Conservation (phyloP, 163 green algal genomes). For the Trebouxia gelatinosa region DNA sequence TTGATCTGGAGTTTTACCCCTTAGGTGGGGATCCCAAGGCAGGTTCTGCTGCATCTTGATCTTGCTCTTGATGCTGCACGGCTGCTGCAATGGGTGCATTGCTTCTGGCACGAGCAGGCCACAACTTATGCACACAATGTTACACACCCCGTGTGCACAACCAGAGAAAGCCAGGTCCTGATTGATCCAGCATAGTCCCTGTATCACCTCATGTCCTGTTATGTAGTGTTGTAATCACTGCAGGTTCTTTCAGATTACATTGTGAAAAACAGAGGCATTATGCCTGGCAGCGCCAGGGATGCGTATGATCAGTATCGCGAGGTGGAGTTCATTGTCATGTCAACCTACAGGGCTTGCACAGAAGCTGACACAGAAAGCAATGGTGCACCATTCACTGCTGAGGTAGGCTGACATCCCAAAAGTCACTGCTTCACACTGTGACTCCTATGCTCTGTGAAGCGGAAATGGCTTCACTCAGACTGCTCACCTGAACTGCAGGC, state of each 20-base stretch:
- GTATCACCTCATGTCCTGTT: background rate
- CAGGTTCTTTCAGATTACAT: constrained; percentile 58
- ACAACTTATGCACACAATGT: too few relatives aligned
- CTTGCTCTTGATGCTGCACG: too few relatives aligned
- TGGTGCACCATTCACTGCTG: constrained; percentile 12
- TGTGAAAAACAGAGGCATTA: constrained; percentile 56
- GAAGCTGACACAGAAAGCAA: constrained; percentile 34
- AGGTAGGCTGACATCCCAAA: too few relatives aligned
- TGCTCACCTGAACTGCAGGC: too few relatives aligned
- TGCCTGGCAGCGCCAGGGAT: constrained; percentile 36
- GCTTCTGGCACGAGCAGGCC: too few relatives aligned
- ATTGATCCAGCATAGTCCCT: background rate
- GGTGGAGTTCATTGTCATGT: constrained; percentile 55
- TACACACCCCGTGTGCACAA: too few relatives aligned
- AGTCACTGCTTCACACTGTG: too few relatives aligned
- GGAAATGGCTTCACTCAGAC: too few relatives aligned
- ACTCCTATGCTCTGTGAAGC: too few relatives aligned
- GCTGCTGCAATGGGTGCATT: too few relatives aligned
- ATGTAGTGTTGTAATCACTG: too few relatives aligned
- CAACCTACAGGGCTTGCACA: constrained; percentile 52
- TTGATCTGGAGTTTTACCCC: constrained; percentile 67
- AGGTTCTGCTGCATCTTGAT: background rate
- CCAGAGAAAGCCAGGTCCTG: background rate
- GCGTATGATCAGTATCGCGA: constrained; percentile 43
- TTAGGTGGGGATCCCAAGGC: constrained; percentile 68